Evolutionary conservation across 176 grass and related monocot species (phyloP).

Genomic region (Rhynchospora tenuis): DNA sequence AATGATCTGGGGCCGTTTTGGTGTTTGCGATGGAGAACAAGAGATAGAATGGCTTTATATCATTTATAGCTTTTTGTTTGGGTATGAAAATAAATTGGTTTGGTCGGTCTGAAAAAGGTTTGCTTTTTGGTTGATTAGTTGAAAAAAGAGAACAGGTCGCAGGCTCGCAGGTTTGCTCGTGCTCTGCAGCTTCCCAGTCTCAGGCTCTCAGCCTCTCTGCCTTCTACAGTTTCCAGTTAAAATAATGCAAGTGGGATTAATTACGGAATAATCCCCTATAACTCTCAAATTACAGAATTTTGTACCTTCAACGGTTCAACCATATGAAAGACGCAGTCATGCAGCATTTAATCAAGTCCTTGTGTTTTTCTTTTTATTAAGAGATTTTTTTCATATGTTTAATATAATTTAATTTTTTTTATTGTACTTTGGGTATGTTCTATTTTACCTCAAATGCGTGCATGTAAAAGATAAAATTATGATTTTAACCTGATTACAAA

Average conservation of each 20-base stretch:
- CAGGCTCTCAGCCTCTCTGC: neutral
- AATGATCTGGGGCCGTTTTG: neutral
- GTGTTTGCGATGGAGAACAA: neutral
- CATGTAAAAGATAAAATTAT: too few relatives aligned
- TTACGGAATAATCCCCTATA: neutral
- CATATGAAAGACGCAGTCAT: too few relatives aligned
- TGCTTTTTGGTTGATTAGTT: neutral
- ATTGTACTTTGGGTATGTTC: too few relatives aligned
- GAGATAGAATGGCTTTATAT: neutral
- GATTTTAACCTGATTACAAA: too few relatives aligned
- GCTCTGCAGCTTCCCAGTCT: neutral
- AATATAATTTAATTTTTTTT: too few relatives aligned
- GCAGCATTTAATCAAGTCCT: too few relatives aligned
- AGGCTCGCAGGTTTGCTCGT: constrained; percentile 17
- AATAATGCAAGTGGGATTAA: neutral
- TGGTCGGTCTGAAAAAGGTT: neutral
- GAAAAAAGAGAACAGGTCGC: neutral
- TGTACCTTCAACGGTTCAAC: neutral
- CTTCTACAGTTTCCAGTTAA: neutral
- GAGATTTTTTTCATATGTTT: too few relatives aligned
- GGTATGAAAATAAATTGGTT: neutral
- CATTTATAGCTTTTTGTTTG: neutral
- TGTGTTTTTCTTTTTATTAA: too few relatives aligned
- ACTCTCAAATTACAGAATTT: neutral
- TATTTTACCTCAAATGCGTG: too few relatives aligned